Base-by-base conservation (phyloP, 2,329 filamentous ascomycete genomes). In the Didymella sp. region DNA sequence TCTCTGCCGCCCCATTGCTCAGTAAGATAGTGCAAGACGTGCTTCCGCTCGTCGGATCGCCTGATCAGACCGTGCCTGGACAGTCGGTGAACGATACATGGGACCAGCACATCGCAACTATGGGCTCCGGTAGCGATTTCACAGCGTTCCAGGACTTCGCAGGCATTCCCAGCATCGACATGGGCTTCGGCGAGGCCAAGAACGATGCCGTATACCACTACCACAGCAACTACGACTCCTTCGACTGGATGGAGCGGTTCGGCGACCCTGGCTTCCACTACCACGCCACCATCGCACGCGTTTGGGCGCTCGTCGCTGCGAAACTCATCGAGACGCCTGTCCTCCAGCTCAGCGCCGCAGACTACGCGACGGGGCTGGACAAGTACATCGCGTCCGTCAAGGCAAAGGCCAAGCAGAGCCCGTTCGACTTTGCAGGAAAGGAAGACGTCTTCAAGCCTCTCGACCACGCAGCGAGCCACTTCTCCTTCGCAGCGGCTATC, bases 151-250 rank as follows among this genome's bases (percentile, higher is more conserved):
- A 82, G 61, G 80, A 83, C 69, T 82, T 80, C 52, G 81, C 79
- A 11, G 81, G 81, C 37, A 81, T 82, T 33, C 76, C 80, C 2
- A 79, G 71, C 6, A 70, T 82, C 43, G 79, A 83, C 55, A 73
- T 82, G 58, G 80, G 79, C 21, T 82, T 82, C 58, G 70, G 70
- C 13, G 66, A 61, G 45, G 71, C 63, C 13, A 60, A 67, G 0
- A 72, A 77, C 24, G 71, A 70, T 0, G 78, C 87, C 0, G 78
- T 91, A 6, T 91, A 89, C 70, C 88, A 90, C 62, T 96, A 95
- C 69, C 91, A 96, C 73, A 85, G 85, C 60, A 95, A 95, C 76
- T 96, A 93, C 71, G 92, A 96, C 71, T 90, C 85, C 30, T 93
- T 90, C 71, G 80, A 88, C 67, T 96, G 91, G 91, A 95, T 95